A percentile compares a stretch with the other conserved stretches of the same genome.
Evolutionary conservation across 305 asterid species (phyloP).

Genomic region (Euphrasia arctica): DNA sequence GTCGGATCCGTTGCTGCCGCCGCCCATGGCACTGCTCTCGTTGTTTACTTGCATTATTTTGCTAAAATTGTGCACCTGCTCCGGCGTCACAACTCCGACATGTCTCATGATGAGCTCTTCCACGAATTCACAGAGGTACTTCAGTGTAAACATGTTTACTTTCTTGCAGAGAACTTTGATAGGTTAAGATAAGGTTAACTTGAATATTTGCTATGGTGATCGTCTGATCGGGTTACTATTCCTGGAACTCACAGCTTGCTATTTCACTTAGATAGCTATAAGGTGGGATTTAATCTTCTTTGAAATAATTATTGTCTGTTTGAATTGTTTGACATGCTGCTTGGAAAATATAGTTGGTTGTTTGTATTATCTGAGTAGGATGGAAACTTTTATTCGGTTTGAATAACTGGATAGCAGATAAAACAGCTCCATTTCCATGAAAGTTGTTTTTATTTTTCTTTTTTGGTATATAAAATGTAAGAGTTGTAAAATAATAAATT

Average conservation of each 20-base stretch:
- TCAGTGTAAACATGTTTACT: neutral
- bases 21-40: slow-evolving; percentile 94
- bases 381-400: slow-evolving; percentile 13
- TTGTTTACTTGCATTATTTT: slow-evolving; percentile 94
- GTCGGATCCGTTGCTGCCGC: slow-evolving; percentile 98
- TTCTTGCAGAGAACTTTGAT: slow-evolving; percentile 5
- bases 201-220: slow-evolving; percentile 8
- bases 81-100: slow-evolving; percentile 30
- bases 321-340: slow-evolving; percentile 11
- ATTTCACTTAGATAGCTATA: slow-evolving; percentile 17
- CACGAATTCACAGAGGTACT: slow-evolving; percentile 76
- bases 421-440: neutral
- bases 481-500: slow-evolving; percentile 8
- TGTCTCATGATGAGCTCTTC: slow-evolving; percentile 44
- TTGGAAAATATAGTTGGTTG: neutral
- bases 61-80: slow-evolving; percentile 83
- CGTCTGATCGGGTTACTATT: slow-evolving; percentile 3
- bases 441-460: neutral
- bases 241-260: slow-evolving; percentile 8
- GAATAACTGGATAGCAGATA: neutral
- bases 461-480: slow-evolving; percentile 9
- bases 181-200: neutral
- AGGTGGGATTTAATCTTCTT: neutral
- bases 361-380: slow-evolving; percentile 11
- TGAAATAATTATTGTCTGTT: slow-evolving; percentile 10